Conservation (phyloP, 345 rosid species). For the Brassica rapa region DNA sequence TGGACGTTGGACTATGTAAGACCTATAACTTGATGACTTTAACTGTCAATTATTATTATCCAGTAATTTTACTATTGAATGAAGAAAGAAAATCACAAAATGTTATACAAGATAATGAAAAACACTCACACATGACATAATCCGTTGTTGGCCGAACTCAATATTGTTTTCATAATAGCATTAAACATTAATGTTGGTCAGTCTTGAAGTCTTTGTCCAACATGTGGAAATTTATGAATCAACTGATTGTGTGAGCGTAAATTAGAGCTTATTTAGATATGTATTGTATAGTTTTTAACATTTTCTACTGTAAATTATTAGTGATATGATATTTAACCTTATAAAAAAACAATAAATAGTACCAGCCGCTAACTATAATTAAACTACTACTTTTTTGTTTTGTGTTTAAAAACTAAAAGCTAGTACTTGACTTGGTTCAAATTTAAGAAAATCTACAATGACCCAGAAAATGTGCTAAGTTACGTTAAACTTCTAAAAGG, state of each 20-base stretch:
- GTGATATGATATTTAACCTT: background rate
- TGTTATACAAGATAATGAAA: background rate
- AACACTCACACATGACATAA: constrained; percentile 25
- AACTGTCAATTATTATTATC: background rate
- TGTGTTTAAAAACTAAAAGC: background rate
- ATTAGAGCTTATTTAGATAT: background rate
- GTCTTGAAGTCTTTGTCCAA: constrained; percentile 14
- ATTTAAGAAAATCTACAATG: background rate
- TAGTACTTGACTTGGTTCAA: background rate
- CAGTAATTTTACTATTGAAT: background rate
- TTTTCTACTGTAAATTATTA: background rate
- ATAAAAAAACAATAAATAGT: background rate
- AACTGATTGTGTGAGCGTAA: background rate
- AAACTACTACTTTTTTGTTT: background rate
- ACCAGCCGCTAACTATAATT: background rate
- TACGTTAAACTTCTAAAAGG: background rate
- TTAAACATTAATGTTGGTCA: constrained; percentile 16
- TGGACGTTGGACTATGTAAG: constrained; percentile 8
- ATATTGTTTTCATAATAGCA: background rate
- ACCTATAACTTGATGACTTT: background rate
- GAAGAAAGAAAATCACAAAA: constrained; percentile 4
- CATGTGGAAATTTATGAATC: constrained; percentile 18
- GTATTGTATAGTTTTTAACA: background rate
- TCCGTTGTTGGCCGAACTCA: constrained; percentile 17
- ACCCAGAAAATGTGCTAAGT: background rate